A percentile compares a stretch with the other conserved stretches of the same genome.
phyloP scores from a whole-genome alignment of 2,329 filamentous ascomycete species.

The Colletotrichum orbiculare region DNA sequence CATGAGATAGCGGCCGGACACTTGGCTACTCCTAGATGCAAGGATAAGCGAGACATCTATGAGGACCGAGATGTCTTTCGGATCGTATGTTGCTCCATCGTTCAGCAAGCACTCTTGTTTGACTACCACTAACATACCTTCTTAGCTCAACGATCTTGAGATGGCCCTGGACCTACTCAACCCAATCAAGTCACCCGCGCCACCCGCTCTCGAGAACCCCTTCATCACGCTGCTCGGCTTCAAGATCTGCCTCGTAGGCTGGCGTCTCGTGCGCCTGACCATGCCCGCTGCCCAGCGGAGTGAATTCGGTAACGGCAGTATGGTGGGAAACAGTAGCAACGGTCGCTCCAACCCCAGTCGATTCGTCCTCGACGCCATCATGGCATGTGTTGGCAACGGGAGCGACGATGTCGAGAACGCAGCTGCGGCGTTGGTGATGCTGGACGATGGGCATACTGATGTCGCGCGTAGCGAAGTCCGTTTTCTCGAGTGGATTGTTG shows the following conservation, averaged over 20 bases:
- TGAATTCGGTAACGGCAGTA: background rate
- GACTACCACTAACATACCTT: background rate
- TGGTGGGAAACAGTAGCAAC: conserved; percentile 3
- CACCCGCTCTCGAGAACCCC: conserved; percentile 20
- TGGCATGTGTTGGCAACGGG: conserved; percentile 14
- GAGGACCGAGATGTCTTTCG: conserved; percentile 19
- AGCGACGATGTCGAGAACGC: conserved; percentile 13
- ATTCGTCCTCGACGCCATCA: conserved; percentile 25
- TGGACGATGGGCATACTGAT: conserved; percentile 12
- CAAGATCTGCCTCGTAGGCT: conserved; percentile 25
- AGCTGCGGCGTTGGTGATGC: conserved; percentile 12
- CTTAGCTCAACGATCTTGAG: conserved; percentile 18
- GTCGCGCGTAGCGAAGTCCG: conserved; percentile 19
- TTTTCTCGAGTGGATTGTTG: conserved; percentile 23
- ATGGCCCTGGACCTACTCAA: conserved; percentile 15
- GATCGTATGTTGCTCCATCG: background rate
- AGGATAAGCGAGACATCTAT: conserved; percentile 24
- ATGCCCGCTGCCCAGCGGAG: conserved; percentile 18
- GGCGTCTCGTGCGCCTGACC: conserved; percentile 23
- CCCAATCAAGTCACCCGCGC: conserved; percentile 17
- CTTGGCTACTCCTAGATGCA: conserved; percentile 12
- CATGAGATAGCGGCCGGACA: conserved; percentile 5
- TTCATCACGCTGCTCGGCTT: conserved; percentile 26
- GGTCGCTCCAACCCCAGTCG: conserved; percentile 21
- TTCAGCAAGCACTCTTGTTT: background rate